phyloP scores from a whole-genome alignment of 148 eudicot species.

The Fagopyrum tataricum region DNA sequence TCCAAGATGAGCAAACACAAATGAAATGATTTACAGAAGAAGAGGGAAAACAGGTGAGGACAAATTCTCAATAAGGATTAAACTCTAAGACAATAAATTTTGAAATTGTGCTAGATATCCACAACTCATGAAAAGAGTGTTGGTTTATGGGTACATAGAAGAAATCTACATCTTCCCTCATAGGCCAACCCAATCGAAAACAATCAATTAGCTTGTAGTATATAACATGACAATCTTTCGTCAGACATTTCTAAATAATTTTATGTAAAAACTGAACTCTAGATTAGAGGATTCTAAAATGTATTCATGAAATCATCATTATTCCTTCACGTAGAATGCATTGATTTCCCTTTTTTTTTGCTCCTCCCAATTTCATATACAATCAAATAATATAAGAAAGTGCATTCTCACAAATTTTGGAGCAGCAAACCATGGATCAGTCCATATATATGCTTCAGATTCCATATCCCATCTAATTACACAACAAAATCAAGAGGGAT shows the following conservation, averaged over 20 bases:
- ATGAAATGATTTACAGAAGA: neutral
- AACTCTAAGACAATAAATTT: no score
- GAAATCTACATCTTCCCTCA: no score
- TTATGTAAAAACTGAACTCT: neutral
- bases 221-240: neutral
- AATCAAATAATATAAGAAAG: neutral
- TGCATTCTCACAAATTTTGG: no score
- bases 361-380: slow-evolving; percentile 80
- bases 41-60: neutral
- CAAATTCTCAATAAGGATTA: neutral
- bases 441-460: no score
- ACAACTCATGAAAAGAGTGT: no score
- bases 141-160: no score
- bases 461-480: no score
- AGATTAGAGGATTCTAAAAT: slow-evolving; percentile 56
- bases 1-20: neutral
- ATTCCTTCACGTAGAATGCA: slow-evolving; percentile 98
- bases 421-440: no score
- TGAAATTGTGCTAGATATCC: no score
- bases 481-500: no score
- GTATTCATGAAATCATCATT: slow-evolving; percentile 95
- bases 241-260: neutral
- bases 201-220: slow-evolving; percentile 87
- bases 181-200: slow-evolving; percentile 96
- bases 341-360: slow-evolving; percentile 71